Evolutionary conservation across 1,139 yeast genomes (phyloP), one percentile per base, ranked within the genome.

Genomic region (Debaryomyces coudertii): DNA sequence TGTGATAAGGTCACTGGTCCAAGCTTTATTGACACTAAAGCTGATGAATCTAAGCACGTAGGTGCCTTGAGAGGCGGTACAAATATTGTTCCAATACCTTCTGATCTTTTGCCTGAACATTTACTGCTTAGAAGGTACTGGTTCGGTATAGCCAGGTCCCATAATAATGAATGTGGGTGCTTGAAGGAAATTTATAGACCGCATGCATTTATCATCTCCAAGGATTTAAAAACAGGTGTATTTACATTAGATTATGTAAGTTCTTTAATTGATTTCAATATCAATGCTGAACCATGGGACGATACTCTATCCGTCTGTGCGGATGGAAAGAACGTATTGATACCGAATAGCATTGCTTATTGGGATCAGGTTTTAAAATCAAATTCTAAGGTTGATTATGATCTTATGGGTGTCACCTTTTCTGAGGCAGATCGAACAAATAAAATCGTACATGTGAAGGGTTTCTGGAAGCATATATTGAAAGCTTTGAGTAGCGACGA

Each of bases 401-500:
- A 58, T 43, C 44, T 52, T n/a, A 54, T 60, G 59, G 61, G 57
- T 1, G 42, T 60, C 4, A 55, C 62, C 1, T 50, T 57, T 36
- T 57, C 62, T 33, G 61, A 54, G 39, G 61, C 63, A 8, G 63
- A 60, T 44, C 43, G 52, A 27, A 53, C 53, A 20, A 58, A 58
- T 43, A 56, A 53, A 29, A 34, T 56, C 12, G 41, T 60, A 1
- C 56, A 54, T 23, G 44, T 56, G 1, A 51, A 47, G 28, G 64
- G 63, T 1, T 51, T 58, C 45, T 47, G 53, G 35, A 35, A 42
- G n/a, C 59, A 59, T 47, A 44, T 58, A 6, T 43, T 48, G 6
- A 43, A 41, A 11, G 45, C 56, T 2, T 48, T 57, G 24, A 40
- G 30, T 9, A 30, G 28, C 9, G 15, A 37, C 7, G 34, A 23